phyloP scores from a whole-genome alignment of 2,329 filamentous ascomycete species.

The Botrytis sinoallii region DNA sequence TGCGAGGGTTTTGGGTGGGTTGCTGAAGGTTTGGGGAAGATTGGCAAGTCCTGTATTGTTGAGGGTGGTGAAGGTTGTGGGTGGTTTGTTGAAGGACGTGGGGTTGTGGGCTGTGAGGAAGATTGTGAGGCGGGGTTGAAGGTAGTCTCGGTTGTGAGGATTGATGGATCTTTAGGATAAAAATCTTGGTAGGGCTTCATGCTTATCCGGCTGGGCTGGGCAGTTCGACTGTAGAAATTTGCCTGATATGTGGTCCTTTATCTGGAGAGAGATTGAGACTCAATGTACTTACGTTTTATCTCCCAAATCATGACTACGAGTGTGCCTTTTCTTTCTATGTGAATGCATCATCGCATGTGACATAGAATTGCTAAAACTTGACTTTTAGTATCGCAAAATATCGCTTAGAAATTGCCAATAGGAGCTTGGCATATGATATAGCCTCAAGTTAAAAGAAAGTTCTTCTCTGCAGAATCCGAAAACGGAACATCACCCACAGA shows the following conservation, averaged over 20 bases:
- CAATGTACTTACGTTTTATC: not conserved
- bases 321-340: not conserved
- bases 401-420: not conserved
- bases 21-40: not conserved
- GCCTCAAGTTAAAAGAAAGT: not conserved
- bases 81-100: not conserved
- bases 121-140: not conserved
- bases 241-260: too few species aligned
- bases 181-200: not conserved
- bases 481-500: rapidly evolving
- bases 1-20: not conserved
- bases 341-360: not conserved
- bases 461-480: not conserved
- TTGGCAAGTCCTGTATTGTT: not conserved
- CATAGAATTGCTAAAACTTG: not conserved
- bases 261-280: not conserved
- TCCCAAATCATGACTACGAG: not conserved
- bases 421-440: not conserved
- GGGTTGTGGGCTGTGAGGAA: not conserved
- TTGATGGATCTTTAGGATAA: not conserved
- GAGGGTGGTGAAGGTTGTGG: not conserved
- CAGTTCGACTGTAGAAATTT: too few species aligned
- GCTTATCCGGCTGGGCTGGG: too few species aligned
- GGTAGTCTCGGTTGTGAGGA: rapidly evolving
- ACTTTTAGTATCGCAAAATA: not conserved